These are phyloP conservation scores for Athelia psychrophila DNA, from an alignment of 1,284 basidiomycete species.

Conservation along the genomic window DNA sequence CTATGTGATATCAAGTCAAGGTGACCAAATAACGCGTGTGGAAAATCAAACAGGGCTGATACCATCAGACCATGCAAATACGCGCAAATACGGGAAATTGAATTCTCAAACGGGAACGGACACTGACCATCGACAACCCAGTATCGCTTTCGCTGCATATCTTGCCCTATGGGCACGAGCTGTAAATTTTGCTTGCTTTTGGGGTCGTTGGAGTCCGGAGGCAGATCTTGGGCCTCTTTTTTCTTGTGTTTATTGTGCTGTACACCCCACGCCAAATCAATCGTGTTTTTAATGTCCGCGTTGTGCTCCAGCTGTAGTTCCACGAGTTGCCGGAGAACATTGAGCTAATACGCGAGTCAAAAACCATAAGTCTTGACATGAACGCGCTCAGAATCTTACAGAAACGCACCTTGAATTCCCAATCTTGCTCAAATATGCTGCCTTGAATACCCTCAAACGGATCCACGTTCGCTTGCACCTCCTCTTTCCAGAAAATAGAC, in stretches of 20 bases:
- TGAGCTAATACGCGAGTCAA: slow-evolving; percentile 50
- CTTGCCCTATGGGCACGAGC: slow-evolving; percentile 70
- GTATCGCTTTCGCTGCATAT: slow-evolving; percentile 67
- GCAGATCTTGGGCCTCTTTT: slow-evolving; percentile 51
- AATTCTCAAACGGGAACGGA: slow-evolving; percentile 27
- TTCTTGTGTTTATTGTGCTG: slow-evolving; percentile 80
- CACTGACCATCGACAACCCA: slow-evolving; percentile 83
- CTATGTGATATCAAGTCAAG: slow-evolving; percentile 19
- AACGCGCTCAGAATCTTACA: slow-evolving; percentile 15
- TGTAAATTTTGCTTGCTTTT: slow-evolving; percentile 61
- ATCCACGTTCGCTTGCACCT: slow-evolving; percentile 60
- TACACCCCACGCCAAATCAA: slow-evolving; percentile 83
- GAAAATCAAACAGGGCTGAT: slow-evolving; percentile 31
- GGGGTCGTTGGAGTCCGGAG: slow-evolving; percentile 54
- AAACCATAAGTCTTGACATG: slow-evolving; percentile 13
- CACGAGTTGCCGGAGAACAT: slow-evolving; percentile 73
- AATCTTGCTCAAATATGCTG: slow-evolving; percentile 70
- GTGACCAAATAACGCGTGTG: slow-evolving; percentile 27
- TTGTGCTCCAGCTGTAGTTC: slow-evolving; percentile 73
- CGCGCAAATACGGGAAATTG: slow-evolving; percentile 55
- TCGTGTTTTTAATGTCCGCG: slow-evolving; percentile 59
- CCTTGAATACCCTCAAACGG: slow-evolving; percentile 61
- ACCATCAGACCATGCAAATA: slow-evolving; percentile 54
- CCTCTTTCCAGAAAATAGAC: slow-evolving; percentile 76
- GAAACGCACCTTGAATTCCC: slow-evolving; percentile 71